These are phyloP conservation scores for Rhynchosporium graminicola DNA, from an alignment of 2,329 filamentous ascomycete genomes.

Conservation along the genomic window DNA sequence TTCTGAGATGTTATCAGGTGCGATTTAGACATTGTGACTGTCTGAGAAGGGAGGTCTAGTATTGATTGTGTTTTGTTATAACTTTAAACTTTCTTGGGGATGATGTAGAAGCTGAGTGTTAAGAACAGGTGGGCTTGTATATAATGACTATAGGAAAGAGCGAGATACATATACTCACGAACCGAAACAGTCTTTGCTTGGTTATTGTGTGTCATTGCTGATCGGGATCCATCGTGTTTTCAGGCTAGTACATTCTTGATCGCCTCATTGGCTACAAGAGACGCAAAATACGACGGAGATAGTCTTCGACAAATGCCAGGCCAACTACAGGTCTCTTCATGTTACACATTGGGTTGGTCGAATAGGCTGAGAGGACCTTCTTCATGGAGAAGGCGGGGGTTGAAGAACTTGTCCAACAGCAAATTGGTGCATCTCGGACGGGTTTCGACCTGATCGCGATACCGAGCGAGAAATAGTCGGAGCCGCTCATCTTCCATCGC, in stretches of 20 bases:
- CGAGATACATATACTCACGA: constrained; percentile 6
- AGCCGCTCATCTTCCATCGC: no score
- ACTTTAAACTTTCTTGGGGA: not conserved
- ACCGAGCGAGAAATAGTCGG: constrained; percentile 14
- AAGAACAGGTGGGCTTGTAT: not conserved
- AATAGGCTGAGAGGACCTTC: not conserved
- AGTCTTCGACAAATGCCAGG: not conserved
- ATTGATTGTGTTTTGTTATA: not conserved
- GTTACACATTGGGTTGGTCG: constrained; percentile 14
- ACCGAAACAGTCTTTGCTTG: not conserved
- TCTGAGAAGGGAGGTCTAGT: not conserved
- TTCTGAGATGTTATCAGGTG: constrained; percentile 15
- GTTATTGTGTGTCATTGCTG: not conserved
- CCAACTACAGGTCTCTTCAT: not conserved
- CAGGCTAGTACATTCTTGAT: not conserved
- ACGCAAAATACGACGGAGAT: not conserved
- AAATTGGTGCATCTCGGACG: not conserved
- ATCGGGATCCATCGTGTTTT: not conserved
- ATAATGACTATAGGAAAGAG: not conserved
- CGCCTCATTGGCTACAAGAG: constrained; percentile 4
- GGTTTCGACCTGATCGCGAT: constrained; percentile 9
- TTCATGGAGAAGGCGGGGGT: not conserved
- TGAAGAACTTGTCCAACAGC: not conserved
- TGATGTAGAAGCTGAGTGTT: not conserved
- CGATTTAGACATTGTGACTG: not conserved